Percentiles rank a stretch among this genome's conserved stretches.
Evolutionary conservation across 2,329 filamentous ascomycete genomes (phyloP).

Genomic region (Sodiomyces alkalinus): DNA sequence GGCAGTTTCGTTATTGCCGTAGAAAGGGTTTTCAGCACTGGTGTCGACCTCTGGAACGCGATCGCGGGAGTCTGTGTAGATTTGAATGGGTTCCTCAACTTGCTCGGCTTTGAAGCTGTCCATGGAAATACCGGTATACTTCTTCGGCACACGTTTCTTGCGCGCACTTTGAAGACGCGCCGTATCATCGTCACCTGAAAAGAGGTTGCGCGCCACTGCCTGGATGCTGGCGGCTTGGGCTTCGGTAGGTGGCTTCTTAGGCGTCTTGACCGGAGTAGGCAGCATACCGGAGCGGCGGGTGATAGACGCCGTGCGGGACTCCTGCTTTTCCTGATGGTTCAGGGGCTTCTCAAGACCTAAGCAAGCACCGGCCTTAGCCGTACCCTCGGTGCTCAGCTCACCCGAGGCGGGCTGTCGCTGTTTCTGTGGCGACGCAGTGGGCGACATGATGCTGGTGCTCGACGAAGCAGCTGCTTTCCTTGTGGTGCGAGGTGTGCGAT

Average conservation of each 20-base stretch:
- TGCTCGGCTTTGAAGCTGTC: conserved; percentile 44
- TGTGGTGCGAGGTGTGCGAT: conserved; percentile 18
- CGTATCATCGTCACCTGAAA: conserved; percentile 42
- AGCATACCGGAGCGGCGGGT: conserved; percentile 39
- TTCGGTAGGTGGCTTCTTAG: conserved; percentile 42
- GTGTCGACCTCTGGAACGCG: conserved; percentile 52
- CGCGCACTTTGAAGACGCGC: conserved; percentile 42
- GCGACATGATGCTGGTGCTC: conserved; percentile 12
- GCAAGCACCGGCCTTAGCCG: conserved; percentile 25
- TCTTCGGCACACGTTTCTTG: conserved; percentile 39
- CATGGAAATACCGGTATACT: conserved; percentile 37
- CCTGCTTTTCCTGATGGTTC: conserved; percentile 9
- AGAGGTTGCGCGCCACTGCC: conserved; percentile 44
- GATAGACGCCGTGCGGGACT: conserved; percentile 10
- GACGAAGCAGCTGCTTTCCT: conserved; percentile 13
- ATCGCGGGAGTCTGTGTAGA: conserved; percentile 71
- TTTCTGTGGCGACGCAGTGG: conserved; percentile 21
- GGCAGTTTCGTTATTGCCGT: conserved; percentile 25
- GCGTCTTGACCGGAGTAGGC: conserved; percentile 68
- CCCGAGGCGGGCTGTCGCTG: conserved; percentile 33
- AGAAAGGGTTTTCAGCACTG: conserved; percentile 60
- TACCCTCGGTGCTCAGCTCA: conserved; percentile 26
- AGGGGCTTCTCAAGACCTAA: conserved; percentile 19
- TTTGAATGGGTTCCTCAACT: conserved; percentile 45
- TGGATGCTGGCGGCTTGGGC: conserved; percentile 35